Conservation (phyloP, 164 flowering plant species). For the Vitis vinifera region DNA sequence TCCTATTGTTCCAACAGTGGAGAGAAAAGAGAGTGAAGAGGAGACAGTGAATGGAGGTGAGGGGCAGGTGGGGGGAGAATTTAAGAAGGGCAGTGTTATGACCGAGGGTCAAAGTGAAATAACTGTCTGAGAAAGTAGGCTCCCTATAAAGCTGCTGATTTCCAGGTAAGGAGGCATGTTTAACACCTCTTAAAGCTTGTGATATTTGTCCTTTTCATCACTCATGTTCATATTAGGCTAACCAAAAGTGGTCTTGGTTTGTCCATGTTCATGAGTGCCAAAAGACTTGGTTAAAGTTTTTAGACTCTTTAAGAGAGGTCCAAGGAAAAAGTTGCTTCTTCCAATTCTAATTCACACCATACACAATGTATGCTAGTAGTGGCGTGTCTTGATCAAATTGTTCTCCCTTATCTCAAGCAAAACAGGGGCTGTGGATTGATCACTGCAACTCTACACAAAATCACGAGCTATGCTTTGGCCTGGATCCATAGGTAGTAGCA, state of each 20-base stretch:
- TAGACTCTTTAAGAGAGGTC: neutral
- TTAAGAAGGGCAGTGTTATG: conserved; percentile 17
- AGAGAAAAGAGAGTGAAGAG: conserved; percentile 12
- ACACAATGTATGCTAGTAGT: neutral
- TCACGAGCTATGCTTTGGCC: no score
- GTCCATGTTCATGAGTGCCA: conserved; percentile 5
- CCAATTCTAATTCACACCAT: neutral
- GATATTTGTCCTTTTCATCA: conserved; percentile 11
- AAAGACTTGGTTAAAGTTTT: conserved; percentile 10
- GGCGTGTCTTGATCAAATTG: neutral
- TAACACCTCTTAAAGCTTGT: conserved; percentile 18
- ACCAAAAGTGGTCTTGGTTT: conserved; percentile 11
- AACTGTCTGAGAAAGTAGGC: conserved; percentile 8
- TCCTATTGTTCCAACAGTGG: neutral
- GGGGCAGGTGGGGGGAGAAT: conserved; percentile 24
- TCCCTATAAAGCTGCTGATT: conserved; percentile 26
- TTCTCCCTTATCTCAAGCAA: neutral
- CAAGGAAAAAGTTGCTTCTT: conserved; percentile 4
- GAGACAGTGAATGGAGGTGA: conserved; percentile 8
- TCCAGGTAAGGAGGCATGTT: conserved; percentile 32
- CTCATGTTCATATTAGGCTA: neutral
- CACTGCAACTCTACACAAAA: no score
- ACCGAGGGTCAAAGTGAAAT: conserved; percentile 18
- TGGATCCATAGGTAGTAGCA: no score
- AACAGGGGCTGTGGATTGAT: neutral